phyloP scores from a whole-genome alignment of 2,329 filamentous ascomycete genomes.

The Colletotrichum sp. region DNA sequence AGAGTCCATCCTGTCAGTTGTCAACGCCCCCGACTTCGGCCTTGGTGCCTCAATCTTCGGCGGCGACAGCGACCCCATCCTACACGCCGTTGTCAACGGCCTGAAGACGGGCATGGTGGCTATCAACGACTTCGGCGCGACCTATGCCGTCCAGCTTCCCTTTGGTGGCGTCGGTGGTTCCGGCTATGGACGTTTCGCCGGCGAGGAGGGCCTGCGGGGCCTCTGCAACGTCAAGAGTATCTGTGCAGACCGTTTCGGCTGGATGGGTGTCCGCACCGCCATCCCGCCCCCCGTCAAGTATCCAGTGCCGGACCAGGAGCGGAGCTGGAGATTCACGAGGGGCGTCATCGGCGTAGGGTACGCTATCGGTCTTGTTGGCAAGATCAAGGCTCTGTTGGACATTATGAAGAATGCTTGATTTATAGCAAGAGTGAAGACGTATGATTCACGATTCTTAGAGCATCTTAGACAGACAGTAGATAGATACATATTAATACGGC shows the following conservation, averaged over 20 bases:
- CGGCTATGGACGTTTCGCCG: conserved; percentile 92
- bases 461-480: not conserved
- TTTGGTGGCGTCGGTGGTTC: conserved; percentile 92
- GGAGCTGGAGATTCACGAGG: conserved; percentile 68
- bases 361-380: conserved; percentile 43
- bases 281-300: conserved; percentile 86
- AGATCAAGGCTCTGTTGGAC: conserved; percentile 42
- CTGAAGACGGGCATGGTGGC: conserved; percentile 89
- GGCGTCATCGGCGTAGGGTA: conserved; percentile 68
- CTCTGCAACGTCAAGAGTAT: conserved; percentile 89
- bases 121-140: conserved; percentile 93
- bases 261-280: conserved; percentile 69
- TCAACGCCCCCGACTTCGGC: conserved; percentile 84
- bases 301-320: conserved; percentile 69
- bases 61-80: conserved; percentile 59
- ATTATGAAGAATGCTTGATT: conserved; percentile 46
- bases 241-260: conserved; percentile 73
- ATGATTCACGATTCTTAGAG: not conserved
- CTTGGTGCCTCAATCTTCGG: conserved; percentile 92
- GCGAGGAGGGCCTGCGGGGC: conserved; percentile 82
- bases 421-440: not conserved
- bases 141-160: conserved; percentile 91
- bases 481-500: not conserved
- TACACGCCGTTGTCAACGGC: conserved; percentile 68
- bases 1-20: conserved; percentile 71